These are phyloP conservation scores for Houttuynia cordata DNA, from an alignment of 164 flowering plant genomes.

Conservation along the genomic window DNA sequence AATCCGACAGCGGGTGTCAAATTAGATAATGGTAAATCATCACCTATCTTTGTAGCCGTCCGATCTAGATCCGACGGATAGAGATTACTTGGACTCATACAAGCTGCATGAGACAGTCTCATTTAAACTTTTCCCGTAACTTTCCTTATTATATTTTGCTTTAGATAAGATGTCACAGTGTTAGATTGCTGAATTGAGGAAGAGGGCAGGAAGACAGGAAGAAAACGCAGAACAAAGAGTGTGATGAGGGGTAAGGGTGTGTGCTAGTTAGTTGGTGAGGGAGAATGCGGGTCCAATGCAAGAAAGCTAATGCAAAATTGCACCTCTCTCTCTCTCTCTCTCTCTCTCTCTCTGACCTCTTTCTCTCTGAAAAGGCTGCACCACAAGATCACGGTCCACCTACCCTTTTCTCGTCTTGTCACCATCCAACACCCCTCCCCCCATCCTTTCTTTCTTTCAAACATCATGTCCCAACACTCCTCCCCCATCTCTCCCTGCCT, in stretches of 20 bases:
- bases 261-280: conserved; percentile 3
- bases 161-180: not conserved
- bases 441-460: not conserved
- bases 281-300: conserved; percentile 5
- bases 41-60: too few species aligned
- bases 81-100: too few species aligned
- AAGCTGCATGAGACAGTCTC: too few species aligned
- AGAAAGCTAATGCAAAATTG: not conserved
- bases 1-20: too few species aligned
- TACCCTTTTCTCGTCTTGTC: conserved; percentile 21
- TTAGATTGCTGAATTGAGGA: not conserved
- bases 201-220: not conserved
- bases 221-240: too few species aligned
- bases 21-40: too few species aligned
- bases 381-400: conserved; percentile 15
- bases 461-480: not conserved
- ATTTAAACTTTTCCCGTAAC: too few species aligned
- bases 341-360: not conserved
- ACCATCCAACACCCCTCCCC: conserved; percentile 12
- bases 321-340: not conserved
- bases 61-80: too few species aligned
- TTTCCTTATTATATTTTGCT: not conserved
- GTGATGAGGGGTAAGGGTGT: not conserved
- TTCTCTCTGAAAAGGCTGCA: conserved; percentile 16
- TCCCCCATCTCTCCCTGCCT: not conserved